Base-by-base conservation (phyloP, 495 filamentous ascomycete genomes). In the Neurospora sublineolata region DNA sequence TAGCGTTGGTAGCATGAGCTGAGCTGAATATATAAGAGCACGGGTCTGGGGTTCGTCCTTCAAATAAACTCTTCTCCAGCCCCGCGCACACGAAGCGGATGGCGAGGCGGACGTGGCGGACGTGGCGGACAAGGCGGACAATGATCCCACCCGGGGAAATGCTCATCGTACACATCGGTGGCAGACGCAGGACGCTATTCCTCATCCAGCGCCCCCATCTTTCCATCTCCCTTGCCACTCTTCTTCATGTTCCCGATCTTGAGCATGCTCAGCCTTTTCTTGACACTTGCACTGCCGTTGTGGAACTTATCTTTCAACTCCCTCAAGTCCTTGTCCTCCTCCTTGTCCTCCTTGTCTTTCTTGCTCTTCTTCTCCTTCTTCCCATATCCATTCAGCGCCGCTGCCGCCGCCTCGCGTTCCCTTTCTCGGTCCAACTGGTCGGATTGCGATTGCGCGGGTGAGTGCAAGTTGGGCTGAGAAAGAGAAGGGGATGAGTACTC, bases 181-280 rank as follows among this genome's bases (percentile, higher is more conserved):
- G 20, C 46, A 58, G 46, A 64, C 52, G 12, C 52, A 64, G 27
- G 30, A 38, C 71, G n/a, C 68, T 76, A 77, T 73, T 85, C 82
- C 79, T 87, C 85, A 58, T 78, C 80, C 64, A 85, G 79, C 72
- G 82, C 83, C 70, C 76, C 81, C 82, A 86, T 87, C 69, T 79
- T 75, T 68, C 82, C 85, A 72, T 78, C 84, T 20, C 77, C 80
- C 78, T 86, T 88, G 76, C 87, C 89, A 37, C 78, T 81, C 83
- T 92, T 91, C 80, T 88, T 89, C 27, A 44, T 58, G 7, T 58
- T 78, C 44, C 89, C 88, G 72, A 93, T 77, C 71, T 87, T 87
- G 73, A 94, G 74, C 67, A 89, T 76, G 74, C 91, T 93, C 68
- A 94, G 80, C 75, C 92, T 79, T 80, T 91, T 93, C 80, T 87